A percentile compares a stretch with the other conserved stretches of the same genome.
These are phyloP conservation scores for Hypoxylon sp. DNA, from an alignment of 2,329 filamentous ascomycete species.

Conservation along the genomic window DNA sequence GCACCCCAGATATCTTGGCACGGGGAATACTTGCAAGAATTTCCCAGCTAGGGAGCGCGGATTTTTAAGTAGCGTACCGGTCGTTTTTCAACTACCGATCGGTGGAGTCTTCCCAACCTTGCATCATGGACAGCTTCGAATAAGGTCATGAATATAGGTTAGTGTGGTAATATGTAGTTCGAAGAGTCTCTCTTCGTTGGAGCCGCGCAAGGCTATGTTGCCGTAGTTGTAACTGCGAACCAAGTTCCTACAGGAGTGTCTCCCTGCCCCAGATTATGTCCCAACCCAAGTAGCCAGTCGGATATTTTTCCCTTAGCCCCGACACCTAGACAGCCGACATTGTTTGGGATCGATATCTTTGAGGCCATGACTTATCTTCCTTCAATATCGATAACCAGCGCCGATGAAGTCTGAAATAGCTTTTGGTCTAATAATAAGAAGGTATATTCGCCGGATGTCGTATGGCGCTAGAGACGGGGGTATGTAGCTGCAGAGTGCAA, in stretches of 20 bases:
- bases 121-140: conserved; percentile 11
- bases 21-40: conserved; percentile 36
- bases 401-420: not conserved
- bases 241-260: conserved; percentile 27
- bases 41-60: conserved; percentile 40
- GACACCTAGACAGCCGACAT: conserved; percentile 9
- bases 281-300: conserved; percentile 31
- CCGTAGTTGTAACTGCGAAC: conserved; percentile 26
- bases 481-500: conserved; percentile 1
- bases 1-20: conserved; percentile 45
- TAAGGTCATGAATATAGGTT: conserved; percentile 20
- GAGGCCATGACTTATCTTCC: not conserved
- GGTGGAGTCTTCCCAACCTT: conserved; percentile 30
- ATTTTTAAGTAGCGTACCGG: conserved; percentile 14
- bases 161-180: conserved; percentile 23
- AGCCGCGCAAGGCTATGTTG: conserved; percentile 26
- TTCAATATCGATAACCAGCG: not conserved
- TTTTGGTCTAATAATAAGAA: conserved; percentile 1
- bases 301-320: conserved; percentile 31
- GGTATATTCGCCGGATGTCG: not conserved
- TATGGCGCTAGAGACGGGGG: not conserved
- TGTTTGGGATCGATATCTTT: not conserved
- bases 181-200: conserved; percentile 21
- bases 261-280: conserved; percentile 13
- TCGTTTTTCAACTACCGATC: conserved; percentile 38